Evolutionary conservation across 305 asterid genomes (phyloP).

Genomic region (Fraxinus dipetala): DNA sequence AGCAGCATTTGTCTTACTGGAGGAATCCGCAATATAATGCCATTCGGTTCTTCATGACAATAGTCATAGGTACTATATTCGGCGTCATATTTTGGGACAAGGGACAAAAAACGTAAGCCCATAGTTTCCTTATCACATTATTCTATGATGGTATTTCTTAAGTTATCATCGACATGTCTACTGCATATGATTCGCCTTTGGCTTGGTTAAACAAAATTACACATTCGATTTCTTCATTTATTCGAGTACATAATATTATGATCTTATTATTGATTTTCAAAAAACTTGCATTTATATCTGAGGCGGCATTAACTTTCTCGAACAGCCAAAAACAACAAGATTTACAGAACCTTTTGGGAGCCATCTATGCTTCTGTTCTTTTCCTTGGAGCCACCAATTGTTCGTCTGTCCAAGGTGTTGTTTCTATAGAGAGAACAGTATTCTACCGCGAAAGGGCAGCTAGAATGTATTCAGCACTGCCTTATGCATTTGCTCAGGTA

Average conservation of each 20-base stretch:
- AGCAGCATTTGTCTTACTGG: constrained; percentile 56
- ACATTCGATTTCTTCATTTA: neutral
- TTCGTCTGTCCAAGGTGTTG: constrained; percentile 36
- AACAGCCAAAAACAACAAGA: constrained; percentile 43
- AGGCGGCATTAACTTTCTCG: neutral
- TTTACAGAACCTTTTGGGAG: constrained; percentile 41
- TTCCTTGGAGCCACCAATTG: constrained; percentile 37
- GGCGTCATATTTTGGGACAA: constrained; percentile 50
- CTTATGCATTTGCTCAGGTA: constrained; percentile 52
- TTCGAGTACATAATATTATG: neutral
- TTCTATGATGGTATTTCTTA: neutral
- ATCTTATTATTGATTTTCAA: neutral
- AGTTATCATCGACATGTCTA: neutral
- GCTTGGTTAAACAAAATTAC: neutral
- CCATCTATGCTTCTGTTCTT: constrained; percentile 37
- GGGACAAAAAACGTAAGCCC: constrained; percentile 41
- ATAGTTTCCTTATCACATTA: neutral
- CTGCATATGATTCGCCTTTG: neutral
- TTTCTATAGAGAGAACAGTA: constrained; percentile 42
- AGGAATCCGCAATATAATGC: constrained; percentile 45
- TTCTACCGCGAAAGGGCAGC: constrained; percentile 52
- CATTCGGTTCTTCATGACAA: constrained; percentile 40
- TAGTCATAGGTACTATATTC: constrained; percentile 33
- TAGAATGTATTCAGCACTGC: constrained; percentile 46
- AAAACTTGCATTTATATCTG: neutral